Base-by-base conservation (phyloP, 2,329 filamentous ascomycete genomes). In the Madurella mycetomatis region DNA sequence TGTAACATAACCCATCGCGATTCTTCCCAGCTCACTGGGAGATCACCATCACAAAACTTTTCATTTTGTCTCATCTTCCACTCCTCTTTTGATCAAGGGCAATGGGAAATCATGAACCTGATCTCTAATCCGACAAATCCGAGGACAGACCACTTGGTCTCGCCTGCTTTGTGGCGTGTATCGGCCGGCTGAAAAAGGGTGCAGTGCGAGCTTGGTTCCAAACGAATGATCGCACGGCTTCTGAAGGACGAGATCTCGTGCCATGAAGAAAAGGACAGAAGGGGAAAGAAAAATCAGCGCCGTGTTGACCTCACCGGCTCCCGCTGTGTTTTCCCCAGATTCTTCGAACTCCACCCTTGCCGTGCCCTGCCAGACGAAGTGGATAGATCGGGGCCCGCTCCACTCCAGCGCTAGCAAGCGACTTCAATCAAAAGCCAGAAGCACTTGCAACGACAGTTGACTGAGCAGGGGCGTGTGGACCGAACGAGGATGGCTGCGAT, bases 1-100 rank as follows among this genome's bases (percentile, higher is more conserved):
- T 63, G 61, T 62, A 64, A 56, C 60, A 64, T 64, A 61, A 61
- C 54, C 60, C 56, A 57, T 44, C 44, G 59, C 62, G 62, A 62
- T 62, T 65, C 49, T 60, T 60, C 54, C 55, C 51, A 51, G 53
- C 19, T 56, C 47, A 47, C 54, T 53, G 51, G 53, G 54, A 55
- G 45, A 56, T 53, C 48, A 59, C 61, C 60, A 59, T 57, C 59
- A 64, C 57, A 60, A 60, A 58, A 60, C 59, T 60, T 62, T 37
- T 64, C 57, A 51, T 55, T 64, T 62, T 56, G 47, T 61, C 52
- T 53, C 55, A 7, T 13, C 0, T 13, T 18, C 16, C 34, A 37
- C 11, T 4, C 25, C 12, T 19, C 16, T 8, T 7, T 41, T 18
- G 5, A 25, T 25, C 18, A 41, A 41, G 37, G 44, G 45, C 17